These are phyloP conservation scores for Spergularia bocconei DNA, from an alignment of 148 eudicot species.

Conservation along the genomic window DNA sequence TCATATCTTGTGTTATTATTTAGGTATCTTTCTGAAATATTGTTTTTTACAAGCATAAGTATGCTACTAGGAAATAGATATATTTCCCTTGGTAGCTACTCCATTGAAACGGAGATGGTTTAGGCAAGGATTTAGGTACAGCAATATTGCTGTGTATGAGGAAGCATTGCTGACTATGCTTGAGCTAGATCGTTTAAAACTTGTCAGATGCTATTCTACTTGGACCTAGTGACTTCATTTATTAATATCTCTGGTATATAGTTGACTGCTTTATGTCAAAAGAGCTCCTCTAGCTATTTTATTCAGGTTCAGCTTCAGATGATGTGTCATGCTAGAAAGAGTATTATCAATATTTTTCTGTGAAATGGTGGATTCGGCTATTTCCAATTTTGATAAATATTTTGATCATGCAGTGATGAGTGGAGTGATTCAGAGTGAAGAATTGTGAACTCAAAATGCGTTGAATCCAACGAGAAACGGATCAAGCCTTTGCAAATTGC, in stretches of 20 bases:
- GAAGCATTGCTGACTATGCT: background rate
- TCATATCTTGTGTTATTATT: background rate
- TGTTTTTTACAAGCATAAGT: no score
- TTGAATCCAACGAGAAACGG: constrained; percentile 6
- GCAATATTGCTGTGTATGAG: background rate
- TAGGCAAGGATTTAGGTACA: background rate
- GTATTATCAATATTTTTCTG: background rate
- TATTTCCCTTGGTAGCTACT: background rate
- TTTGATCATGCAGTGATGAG: background rate
- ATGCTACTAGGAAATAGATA: background rate
- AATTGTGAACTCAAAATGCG: constrained; percentile 4
- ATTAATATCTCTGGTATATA: background rate
- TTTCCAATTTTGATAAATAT: background rate
- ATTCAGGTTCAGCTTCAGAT: background rate
- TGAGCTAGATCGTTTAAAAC: background rate
- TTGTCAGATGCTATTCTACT: background rate
- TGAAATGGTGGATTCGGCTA: background rate
- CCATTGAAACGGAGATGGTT: background rate
- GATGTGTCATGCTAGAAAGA: background rate
- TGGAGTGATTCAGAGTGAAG: background rate
- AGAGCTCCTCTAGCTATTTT: no score
- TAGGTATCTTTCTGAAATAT: background rate
- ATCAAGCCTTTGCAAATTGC: constrained; percentile 16
- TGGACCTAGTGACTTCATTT: background rate
- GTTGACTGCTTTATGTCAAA: no score